Base-by-base conservation (phyloP, 208 protist genomes). In the Crithidia thermophila region DNA sequence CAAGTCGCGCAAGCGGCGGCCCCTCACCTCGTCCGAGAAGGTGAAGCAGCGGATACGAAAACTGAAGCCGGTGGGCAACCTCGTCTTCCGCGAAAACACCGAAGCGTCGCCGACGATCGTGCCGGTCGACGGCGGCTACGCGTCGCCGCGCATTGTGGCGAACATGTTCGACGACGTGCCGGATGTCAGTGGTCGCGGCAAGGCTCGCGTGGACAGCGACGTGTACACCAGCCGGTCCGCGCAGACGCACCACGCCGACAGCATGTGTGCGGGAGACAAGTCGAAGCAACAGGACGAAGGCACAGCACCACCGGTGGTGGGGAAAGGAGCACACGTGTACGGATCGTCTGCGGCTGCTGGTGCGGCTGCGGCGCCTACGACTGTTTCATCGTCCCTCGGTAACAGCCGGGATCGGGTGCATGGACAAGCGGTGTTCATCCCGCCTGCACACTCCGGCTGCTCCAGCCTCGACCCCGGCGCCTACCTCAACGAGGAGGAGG, bases 401-500 rank as follows among this genome's bases (percentile, higher is more conserved):
- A 47, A 39, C 14, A 25, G 3, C 27, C 27, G 42, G 2, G 57
- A 37, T 39, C 42, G 40, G 0, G 42, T 51, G 7, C n/a, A 27
- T 18, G 42, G 57, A 14, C 57, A 62, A 20, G 28, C 21, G 8
- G 31, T 51, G 10, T 10, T 23, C 34, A 55, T 63, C 31, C 61
- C 59, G 7, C 43, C 59, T 1, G 61, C 59, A 4, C 69, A 77
- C 39, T 4, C 20, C 23, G 58, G 58, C 45, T 74, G 66, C 61
- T 55, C 58, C 16, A 73, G 61, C 50, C 52, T 69, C 13, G 74
- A 81, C 23, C 76, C 67, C 4, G 36, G 77, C 11, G 56, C 66
- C 30, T 93, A 82, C 67, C 59, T 85, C 6, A 67, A 72, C 45
- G n/a, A 21, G 9, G 75, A 84, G 60, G 72, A 82, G 34, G 57